Conservation (phyloP, 1,284 basidiomycete species). For the Tetrapyrgos nigripes region DNA sequence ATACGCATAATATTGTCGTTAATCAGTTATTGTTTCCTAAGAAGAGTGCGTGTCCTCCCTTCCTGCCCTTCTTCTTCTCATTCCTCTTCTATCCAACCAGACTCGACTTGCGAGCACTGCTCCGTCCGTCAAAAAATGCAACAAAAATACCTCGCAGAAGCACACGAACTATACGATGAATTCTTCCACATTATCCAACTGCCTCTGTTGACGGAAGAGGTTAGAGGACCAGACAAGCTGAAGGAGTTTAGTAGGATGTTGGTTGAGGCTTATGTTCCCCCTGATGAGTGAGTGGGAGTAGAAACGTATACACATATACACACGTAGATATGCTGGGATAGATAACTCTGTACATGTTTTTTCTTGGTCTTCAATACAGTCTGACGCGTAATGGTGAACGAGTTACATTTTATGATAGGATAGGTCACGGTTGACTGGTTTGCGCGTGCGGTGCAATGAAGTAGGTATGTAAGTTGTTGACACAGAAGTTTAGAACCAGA, state of each 20-base stretch:
- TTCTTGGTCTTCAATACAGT: too few relatives aligned
- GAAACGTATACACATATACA: background rate
- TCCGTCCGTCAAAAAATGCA: conserved; percentile 96
- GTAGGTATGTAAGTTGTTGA: too few relatives aligned
- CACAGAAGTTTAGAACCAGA: too few relatives aligned
- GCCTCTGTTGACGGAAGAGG: conserved; percentile 95
- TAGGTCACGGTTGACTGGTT: too few relatives aligned
- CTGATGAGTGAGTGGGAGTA: conserved; percentile 20
- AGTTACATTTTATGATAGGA: too few relatives aligned
- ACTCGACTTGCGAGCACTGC: conserved; percentile 95
- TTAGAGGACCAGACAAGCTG: conserved; percentile 93
- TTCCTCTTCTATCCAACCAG: conserved; percentile 43
- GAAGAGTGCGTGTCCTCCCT: conserved; percentile 60
- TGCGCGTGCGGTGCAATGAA: too few relatives aligned
- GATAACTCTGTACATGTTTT: too few relatives aligned
- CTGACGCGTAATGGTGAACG: too few relatives aligned
- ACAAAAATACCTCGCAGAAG: conserved; percentile 94
- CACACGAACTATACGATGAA: conserved; percentile 75
- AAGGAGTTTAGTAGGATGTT: conserved; percentile 91
- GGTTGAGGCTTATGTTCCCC: conserved; percentile 62
- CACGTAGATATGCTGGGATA: too few relatives aligned
- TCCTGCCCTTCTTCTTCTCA: background rate
- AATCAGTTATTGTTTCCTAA: conserved; percentile 98
- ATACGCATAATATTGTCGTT: conserved; percentile 98
- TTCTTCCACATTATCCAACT: conserved; percentile 96